These are phyloP conservation scores for Massariosphaeria phaeospora DNA, from an alignment of 495 filamentous ascomycete genomes.

Conservation along the genomic window DNA sequence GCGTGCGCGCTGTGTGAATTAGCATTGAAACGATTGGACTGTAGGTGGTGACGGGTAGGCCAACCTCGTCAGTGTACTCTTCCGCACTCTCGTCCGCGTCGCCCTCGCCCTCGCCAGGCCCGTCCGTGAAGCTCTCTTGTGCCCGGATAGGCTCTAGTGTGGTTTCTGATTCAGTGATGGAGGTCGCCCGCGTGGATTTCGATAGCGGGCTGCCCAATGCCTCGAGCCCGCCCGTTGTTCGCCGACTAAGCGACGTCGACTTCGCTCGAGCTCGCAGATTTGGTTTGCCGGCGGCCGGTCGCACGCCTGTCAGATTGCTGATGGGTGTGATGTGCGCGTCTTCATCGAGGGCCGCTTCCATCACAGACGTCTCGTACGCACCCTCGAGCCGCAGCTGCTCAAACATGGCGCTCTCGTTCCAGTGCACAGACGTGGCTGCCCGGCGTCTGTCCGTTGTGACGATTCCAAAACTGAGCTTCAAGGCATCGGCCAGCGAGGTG, in stretches of 20 bases:
- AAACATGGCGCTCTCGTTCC: slow-evolving; percentile 60
- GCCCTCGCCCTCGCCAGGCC: not conserved
- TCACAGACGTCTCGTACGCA: slow-evolving; percentile 26
- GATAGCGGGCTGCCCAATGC: slow-evolving; percentile 26
- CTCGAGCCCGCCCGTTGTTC: slow-evolving; percentile 17
- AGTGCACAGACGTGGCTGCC: slow-evolving; percentile 44
- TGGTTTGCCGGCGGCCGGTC: slow-evolving; percentile 14
- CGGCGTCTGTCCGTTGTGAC: slow-evolving; percentile 89
- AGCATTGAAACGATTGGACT: not conserved
- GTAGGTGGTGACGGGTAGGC: not conserved
- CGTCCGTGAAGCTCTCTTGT: not conserved
- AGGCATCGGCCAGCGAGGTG: slow-evolving; percentile 89
- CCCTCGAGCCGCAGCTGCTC: slow-evolving; percentile 40
- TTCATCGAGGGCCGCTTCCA: slow-evolving; percentile 24
- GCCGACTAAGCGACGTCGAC: slow-evolving; percentile 17
- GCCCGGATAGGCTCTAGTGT: slow-evolving; percentile 1
- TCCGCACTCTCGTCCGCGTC: slow-evolving; percentile 44
- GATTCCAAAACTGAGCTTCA: slow-evolving; percentile 96
- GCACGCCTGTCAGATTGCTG: slow-evolving; percentile 11
- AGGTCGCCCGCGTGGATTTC: slow-evolving; percentile 20
- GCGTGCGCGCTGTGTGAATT: slow-evolving; percentile 54
- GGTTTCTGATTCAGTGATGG: slow-evolving; percentile 17
- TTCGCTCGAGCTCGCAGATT: slow-evolving; percentile 12
- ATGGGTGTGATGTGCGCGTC: slow-evolving; percentile 23
- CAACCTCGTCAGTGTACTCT: slow-evolving; percentile 72